Evolutionary conservation across 768 basidiomycete genomes (phyloP), one percentile per base, ranked within the genome.

Genomic region (Russula sp.): DNA sequence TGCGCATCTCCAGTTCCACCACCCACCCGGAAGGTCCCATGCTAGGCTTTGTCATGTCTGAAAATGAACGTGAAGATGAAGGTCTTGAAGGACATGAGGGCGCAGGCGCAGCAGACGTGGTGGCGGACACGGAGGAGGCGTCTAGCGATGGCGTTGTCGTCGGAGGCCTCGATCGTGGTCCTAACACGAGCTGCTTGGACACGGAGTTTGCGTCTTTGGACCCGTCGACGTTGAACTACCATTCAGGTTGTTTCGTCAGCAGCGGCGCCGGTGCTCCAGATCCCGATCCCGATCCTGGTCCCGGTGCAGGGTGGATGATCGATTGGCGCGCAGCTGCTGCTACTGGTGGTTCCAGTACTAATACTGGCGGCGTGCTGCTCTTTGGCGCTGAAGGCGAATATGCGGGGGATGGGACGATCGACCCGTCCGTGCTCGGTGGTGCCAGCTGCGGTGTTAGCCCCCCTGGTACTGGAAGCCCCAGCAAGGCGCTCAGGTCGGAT

Each of bases 391-490:
- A 25, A 13, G 25, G 38, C 6, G 62, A 63, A 35, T 50, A 59
- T 14, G 41, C 36, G 8, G 65, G 65, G 1, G 46, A 64, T 7
- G 61, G 65, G 11, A 66, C 65, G 41, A 66, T 66, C 22, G 62
- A 60, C 41, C 65, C 65, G 1, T 59, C 65, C 4, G 36, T 66
- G 2, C 65, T 66, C 7, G 56, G 58, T 22, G 49, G 61, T 0
- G 10, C 16, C 7, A 14, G 9, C 25, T 22, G 2, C 16, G 22
- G 0, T 41, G 5, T 16, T 41, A 53, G 32, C n/a, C n/a, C n/a
- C 29, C 42, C 6, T 7, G 38, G 38, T 56, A 46, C 35, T 32
- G 42, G 13, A n/a, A 51, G 53, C 35, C 59, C 59, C 7, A 13
- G 43, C n/a, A 61, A 57, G 42, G 5, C 25, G 18, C 13, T 51